Percentiles rank a stretch among this genome's conserved stretches.
Conservation (phyloP, 345 rosid genomes). For the Balakata baccata region DNA sequence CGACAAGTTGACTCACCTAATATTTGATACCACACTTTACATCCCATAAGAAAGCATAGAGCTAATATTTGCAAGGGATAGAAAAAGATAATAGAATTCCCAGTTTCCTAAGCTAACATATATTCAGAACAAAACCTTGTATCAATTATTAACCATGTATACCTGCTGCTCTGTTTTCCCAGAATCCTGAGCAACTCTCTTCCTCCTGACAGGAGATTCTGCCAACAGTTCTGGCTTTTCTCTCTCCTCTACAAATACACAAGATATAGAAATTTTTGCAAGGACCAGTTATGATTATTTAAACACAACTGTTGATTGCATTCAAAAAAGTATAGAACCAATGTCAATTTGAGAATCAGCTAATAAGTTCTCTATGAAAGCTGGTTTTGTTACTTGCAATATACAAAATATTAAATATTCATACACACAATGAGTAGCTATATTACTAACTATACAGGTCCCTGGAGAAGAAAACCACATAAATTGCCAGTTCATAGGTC, state of each 20-base stretch:
- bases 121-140: background rate
- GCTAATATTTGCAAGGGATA: background rate
- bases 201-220: slow-evolving; percentile 76
- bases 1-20: slow-evolving; percentile 92
- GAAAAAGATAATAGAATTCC: background rate
- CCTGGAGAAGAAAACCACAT: background rate
- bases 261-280: slow-evolving; percentile 8
- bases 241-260: slow-evolving; percentile 68
- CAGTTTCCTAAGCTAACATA: background rate
- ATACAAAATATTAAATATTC: background rate
- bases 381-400: background rate
- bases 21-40: slow-evolving; percentile 20
- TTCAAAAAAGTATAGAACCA: too few relatives aligned
- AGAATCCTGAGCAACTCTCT: slow-evolving; percentile 77
- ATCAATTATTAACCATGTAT: slow-evolving; percentile 13
- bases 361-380: background rate
- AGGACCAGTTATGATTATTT: background rate
- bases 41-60: slow-evolving; percentile 5
- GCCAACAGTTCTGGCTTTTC: slow-evolving; percentile 92
- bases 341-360: slow-evolving; percentile 4
- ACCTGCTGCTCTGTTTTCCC: slow-evolving; percentile 94
- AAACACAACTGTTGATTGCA: background rate
- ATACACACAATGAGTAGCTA: background rate
- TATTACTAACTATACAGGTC: background rate
- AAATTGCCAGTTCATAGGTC: background rate